phyloP scores from a whole-genome alignment of 1,139 yeast species.

The Debaryomyces fabryi region DNA sequence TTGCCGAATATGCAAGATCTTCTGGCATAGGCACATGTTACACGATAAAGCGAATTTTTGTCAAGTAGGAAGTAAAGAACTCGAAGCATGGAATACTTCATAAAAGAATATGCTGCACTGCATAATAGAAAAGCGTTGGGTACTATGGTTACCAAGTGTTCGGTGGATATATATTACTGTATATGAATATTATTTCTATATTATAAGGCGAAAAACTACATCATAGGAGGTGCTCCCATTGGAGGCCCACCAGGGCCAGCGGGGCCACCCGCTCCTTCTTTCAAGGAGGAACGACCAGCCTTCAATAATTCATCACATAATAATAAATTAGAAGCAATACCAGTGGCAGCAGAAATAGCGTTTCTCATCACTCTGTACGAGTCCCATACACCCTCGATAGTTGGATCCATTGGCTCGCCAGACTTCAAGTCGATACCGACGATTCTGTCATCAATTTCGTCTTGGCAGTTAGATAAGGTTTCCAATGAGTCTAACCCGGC shows the following conservation, averaged over 20 bases:
- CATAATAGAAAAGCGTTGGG: background rate
- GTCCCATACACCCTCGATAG: constrained; percentile 95
- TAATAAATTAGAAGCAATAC: constrained; percentile 89
- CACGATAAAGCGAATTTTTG: background rate
- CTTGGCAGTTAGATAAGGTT: constrained; percentile 86
- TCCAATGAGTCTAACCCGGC: constrained; percentile 95
- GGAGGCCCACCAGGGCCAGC: constrained; percentile 17
- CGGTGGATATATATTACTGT: constrained; percentile 7
- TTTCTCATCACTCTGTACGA: constrained; percentile 91
- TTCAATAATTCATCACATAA: constrained; percentile 94
- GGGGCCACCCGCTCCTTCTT: constrained; percentile 49
- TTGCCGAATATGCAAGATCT: constrained; percentile 3
- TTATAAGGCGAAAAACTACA: constrained; percentile 9
- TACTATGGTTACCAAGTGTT: background rate
- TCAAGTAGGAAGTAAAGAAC: background rate
- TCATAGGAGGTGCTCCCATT: constrained; percentile 23
- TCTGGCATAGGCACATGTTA: background rate
- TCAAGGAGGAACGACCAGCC: constrained; percentile 92
- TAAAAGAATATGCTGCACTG: background rate
- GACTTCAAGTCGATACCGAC: constrained; percentile 90
- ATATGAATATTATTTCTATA: constrained; percentile 1
- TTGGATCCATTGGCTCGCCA: constrained; percentile 97
- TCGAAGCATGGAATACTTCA: background rate
- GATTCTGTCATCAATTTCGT: constrained; percentile 81
- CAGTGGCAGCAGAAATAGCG: constrained; percentile 89